These are phyloP conservation scores for Saturnispora zaruensis DNA, from an alignment of 805 yeast species.

Conservation along the genomic window DNA sequence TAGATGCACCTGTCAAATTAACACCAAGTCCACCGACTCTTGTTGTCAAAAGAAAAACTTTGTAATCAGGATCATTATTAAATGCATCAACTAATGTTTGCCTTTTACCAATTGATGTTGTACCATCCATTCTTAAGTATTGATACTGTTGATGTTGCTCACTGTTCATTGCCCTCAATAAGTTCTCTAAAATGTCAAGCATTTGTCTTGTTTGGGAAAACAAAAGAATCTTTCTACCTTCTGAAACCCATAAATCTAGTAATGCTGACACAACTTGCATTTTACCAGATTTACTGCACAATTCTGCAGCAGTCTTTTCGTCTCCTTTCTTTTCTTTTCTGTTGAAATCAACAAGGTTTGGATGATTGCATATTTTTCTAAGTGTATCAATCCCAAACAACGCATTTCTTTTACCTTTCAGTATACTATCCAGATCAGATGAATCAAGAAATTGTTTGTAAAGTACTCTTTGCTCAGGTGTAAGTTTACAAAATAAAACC, in stretches of 20 bases:
- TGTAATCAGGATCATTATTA: conserved; percentile 49
- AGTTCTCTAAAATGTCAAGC: conserved; percentile 77
- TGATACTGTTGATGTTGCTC: conserved; percentile 27
- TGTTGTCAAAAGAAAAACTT: conserved; percentile 78
- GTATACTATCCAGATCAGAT: conserved; percentile 62
- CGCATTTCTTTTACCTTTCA: conserved; percentile 70
- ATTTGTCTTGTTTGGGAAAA: conserved; percentile 92
- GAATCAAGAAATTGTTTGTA: conserved; percentile 71
- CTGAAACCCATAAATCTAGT: conserved; percentile 64
- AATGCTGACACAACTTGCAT: conserved; percentile 80
- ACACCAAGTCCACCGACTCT: conserved; percentile 96
- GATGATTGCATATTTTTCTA: conserved; percentile 93
- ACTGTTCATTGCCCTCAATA: conserved; percentile 37
- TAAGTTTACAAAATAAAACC: conserved; percentile 85
- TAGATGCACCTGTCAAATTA: conserved; percentile 87
- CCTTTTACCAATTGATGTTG: conserved; percentile 69
- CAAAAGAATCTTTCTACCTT: conserved; percentile 71
- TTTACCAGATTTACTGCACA: conserved; percentile 58
- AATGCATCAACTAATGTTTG: conserved; percentile 77
- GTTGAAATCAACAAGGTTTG: conserved; percentile 61
- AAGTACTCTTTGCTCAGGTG: conserved; percentile 62
- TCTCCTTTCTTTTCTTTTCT: conserved; percentile 19
- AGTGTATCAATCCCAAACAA: conserved; percentile 83
- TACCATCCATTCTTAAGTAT: conserved; percentile 88
- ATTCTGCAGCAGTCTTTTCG: conserved; percentile 30